A percentile compares a stretch with the other conserved stretches of the same genome.
These are phyloP conservation scores for Vachellia pachyceras DNA, from an alignment of 306 rosid species.

Conservation along the genomic window DNA sequence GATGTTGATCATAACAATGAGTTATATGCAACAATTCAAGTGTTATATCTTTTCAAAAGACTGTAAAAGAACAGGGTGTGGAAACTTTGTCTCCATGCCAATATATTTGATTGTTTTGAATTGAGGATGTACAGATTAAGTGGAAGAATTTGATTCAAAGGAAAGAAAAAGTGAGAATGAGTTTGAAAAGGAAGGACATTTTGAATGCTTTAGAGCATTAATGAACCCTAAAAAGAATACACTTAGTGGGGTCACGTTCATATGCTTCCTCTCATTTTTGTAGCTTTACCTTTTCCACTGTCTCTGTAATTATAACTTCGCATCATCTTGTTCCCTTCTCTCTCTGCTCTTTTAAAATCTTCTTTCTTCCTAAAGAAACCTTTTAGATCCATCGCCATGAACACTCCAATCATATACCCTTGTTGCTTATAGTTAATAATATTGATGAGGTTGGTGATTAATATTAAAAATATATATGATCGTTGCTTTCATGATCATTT, in stretches of 20 bases:
- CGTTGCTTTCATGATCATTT: not conserved
- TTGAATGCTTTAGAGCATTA: conserved; percentile 57
- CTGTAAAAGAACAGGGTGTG: conserved; percentile 79
- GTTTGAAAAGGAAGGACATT: conserved; percentile 51
- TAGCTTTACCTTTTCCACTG: conserved; percentile 37
- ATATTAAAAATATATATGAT: not conserved
- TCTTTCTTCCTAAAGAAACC: conserved; percentile 57
- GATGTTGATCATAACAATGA: not conserved
- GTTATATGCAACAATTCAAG: not conserved
- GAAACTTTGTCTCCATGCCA: conserved; percentile 86
- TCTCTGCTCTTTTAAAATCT: conserved; percentile 40
- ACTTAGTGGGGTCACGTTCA: conserved; percentile 61
- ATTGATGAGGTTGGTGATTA: not conserved
- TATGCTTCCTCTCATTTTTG: conserved; percentile 16
- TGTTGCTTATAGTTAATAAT: conserved; percentile 3
- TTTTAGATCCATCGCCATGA: conserved; percentile 55
- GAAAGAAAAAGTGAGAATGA: conserved; percentile 13
- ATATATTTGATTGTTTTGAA: conserved; percentile 21
- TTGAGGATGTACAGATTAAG: not conserved
- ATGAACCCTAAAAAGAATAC: conserved; percentile 79
- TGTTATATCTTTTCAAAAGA: conserved; percentile 54
- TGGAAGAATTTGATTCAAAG: conserved; percentile 42
- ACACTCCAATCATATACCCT: conserved; percentile 30
- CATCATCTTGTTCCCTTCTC: conserved; percentile 45
- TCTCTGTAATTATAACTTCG: conserved; percentile 54